These are phyloP conservation scores for Botrytis hyacinthi DNA, from an alignment of 2,329 filamentous ascomycete species.

Conservation along the genomic window DNA sequence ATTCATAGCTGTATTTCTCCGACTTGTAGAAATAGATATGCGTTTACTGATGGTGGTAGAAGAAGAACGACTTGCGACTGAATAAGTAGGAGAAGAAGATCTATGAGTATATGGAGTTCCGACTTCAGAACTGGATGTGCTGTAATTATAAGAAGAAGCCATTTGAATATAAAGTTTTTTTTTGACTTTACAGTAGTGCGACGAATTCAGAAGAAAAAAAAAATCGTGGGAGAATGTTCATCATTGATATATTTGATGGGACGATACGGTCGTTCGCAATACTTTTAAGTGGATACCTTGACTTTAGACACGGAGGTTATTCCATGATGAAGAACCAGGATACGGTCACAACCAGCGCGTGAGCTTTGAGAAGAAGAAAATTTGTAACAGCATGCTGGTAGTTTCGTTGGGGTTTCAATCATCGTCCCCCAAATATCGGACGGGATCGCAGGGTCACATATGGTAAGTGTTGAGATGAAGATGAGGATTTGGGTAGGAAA, in stretches of 20 bases:
- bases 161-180: slow-evolving; percentile 26
- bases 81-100: slow-evolving; percentile 29
- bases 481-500: background rate
- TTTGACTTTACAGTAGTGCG: slow-evolving; percentile 15
- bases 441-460: background rate
- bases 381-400: slow-evolving; percentile 30
- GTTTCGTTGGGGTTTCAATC: slow-evolving; percentile 37
- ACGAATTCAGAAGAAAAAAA: background rate
- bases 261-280: slow-evolving; percentile 11
- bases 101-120: slow-evolving; percentile 12
- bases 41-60: slow-evolving; percentile 34
- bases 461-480: background rate
- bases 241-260: slow-evolving; percentile 26
- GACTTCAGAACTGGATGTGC: slow-evolving; percentile 32
- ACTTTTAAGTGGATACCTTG: slow-evolving; percentile 27
- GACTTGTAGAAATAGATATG: slow-evolving; percentile 34
- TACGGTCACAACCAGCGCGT: background rate
- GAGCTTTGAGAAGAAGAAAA: slow-evolving; percentile 9
- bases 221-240: slow-evolving; percentile 18
- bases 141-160: slow-evolving; percentile 35
- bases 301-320: background rate
- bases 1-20: slow-evolving; percentile 33
- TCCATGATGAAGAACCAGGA: background rate
- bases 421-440: slow-evolving; percentile 7
- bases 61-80: slow-evolving; percentile 33